Evolutionary conservation across 495 filamentous ascomycete genomes (phyloP).

Genomic region (Xylaria castorea): DNA sequence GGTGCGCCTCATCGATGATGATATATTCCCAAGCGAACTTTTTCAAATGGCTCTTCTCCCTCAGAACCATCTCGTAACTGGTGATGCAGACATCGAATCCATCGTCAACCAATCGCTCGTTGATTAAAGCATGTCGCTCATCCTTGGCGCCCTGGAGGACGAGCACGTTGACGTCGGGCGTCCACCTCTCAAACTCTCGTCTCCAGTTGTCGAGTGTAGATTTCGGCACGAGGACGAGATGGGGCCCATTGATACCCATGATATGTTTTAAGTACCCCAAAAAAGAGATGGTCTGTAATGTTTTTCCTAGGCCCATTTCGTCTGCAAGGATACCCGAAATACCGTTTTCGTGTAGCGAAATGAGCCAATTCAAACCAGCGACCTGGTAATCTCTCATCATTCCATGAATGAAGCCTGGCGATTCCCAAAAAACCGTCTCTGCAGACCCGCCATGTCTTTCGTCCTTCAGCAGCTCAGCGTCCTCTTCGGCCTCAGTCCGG

Average conservation of each 20-base stretch:
- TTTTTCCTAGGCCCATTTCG: slow-evolving; percentile 97
- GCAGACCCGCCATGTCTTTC: slow-evolving; percentile 86
- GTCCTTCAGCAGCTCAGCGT: slow-evolving; percentile 91
- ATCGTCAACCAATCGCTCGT: slow-evolving; percentile 86
- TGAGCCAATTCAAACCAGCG: slow-evolving; percentile 95
- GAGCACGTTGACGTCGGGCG: slow-evolving; percentile 91
- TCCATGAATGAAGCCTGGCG: slow-evolving; percentile 85
- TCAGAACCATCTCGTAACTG: slow-evolving; percentile 96
- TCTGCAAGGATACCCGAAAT: slow-evolving; percentile 98
- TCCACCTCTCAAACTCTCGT: slow-evolving; percentile 92
- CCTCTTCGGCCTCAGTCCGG: slow-evolving; percentile 96
- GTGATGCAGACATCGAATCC: slow-evolving; percentile 94
- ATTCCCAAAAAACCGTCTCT: slow-evolving; percentile 90
- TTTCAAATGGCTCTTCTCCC: slow-evolving; percentile 93
- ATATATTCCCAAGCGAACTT: slow-evolving; percentile 99
- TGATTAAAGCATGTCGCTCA: slow-evolving; percentile 85
- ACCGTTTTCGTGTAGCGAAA: slow-evolving; percentile 97
- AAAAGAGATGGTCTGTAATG: slow-evolving; percentile 87
- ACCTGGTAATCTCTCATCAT: slow-evolving; percentile 96
- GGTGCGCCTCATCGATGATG: slow-evolving; percentile 98
- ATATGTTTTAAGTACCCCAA: slow-evolving; percentile 92
- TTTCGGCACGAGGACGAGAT: slow-evolving; percentile 93
- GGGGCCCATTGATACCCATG: slow-evolving; percentile 86
- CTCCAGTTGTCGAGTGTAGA: slow-evolving; percentile 99
- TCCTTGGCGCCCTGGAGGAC: slow-evolving; percentile 97